A percentile compares a stretch with the other conserved stretches of the same genome.
Conservation (phyloP, 2,329 filamentous ascomycete genomes). For the Gremmenia infestans region DNA sequence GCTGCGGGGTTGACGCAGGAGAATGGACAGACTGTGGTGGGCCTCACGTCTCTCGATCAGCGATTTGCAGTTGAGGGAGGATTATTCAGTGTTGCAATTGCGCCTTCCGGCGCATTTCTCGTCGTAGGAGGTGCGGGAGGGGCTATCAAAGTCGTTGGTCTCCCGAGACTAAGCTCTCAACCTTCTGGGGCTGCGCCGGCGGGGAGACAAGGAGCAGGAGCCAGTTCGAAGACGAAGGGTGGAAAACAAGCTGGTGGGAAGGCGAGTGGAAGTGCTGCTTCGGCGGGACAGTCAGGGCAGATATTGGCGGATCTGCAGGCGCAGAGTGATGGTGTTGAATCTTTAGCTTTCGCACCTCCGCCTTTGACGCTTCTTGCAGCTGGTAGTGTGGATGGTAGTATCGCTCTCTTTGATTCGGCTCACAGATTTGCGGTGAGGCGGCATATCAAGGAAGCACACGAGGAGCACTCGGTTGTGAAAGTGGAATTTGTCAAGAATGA, state of each 20-base stretch:
- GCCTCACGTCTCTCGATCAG: constrained; percentile 75
- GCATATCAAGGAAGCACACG: constrained; percentile 76
- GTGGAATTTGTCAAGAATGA: constrained; percentile 71
- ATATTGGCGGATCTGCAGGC: constrained; percentile 81
- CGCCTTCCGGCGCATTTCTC: constrained; percentile 72
- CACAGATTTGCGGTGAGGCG: constrained; percentile 83
- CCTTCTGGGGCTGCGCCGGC: constrained; percentile 23
- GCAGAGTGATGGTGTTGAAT: constrained; percentile 76
- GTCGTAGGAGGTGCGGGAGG: constrained; percentile 87
- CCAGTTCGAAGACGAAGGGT: constrained; percentile 24
- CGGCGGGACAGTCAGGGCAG: constrained; percentile 52
- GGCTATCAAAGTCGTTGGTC: constrained; percentile 75
- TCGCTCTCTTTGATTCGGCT: constrained; percentile 81
- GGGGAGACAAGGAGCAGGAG: constrained; percentile 21
- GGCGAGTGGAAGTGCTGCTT: constrained; percentile 35
- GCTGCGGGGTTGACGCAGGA: constrained; percentile 51
- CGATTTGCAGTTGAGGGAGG: constrained; percentile 90
- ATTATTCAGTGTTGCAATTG: constrained; percentile 79
- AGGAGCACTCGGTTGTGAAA: constrained; percentile 86
- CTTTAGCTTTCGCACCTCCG: constrained; percentile 58
- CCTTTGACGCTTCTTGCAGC: constrained; percentile 53
- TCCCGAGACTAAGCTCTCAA: constrained; percentile 55
- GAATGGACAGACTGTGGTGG: constrained; percentile 63
- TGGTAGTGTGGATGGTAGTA: constrained; percentile 68
- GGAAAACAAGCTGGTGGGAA: constrained; percentile 34